These are phyloP conservation scores for Ganoderma meredithae DNA, from an alignment of 1,284 basidiomycete species.

Conservation along the genomic window DNA sequence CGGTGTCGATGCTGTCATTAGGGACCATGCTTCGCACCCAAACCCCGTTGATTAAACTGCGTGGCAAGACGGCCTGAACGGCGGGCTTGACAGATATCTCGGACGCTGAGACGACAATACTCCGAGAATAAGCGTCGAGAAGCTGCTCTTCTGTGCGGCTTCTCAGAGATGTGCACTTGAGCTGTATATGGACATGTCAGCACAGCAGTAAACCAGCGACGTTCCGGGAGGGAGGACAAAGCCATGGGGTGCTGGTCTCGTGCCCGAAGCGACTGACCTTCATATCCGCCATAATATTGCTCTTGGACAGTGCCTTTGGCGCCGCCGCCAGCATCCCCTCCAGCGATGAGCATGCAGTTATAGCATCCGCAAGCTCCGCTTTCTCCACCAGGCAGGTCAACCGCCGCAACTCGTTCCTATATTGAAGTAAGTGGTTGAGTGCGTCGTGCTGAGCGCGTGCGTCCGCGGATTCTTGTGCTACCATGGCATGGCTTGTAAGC, in stretches of 20 bases:
- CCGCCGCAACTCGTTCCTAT: slow-evolving; percentile 51
- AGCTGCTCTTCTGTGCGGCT: slow-evolving; percentile 76
- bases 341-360: slow-evolving; percentile 49
- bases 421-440: slow-evolving; percentile 60
- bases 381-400: slow-evolving; percentile 54
- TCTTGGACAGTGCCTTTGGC: slow-evolving; percentile 59
- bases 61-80: slow-evolving; percentile 58
- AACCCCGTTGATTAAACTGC: slow-evolving; percentile 1
- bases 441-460: slow-evolving; percentile 57
- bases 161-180: slow-evolving; percentile 58
- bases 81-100: slow-evolving; percentile 57
- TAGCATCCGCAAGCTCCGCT: slow-evolving; percentile 70
- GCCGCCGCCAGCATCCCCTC: slow-evolving; percentile 53
- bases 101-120: slow-evolving; percentile 58
- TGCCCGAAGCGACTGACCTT: slow-evolving; percentile 52
- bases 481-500: slow-evolving; percentile 61
- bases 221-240: neutral
- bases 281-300: slow-evolving; percentile 61
- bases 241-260: neutral
- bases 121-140: slow-evolving; percentile 68
- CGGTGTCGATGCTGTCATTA: slow-evolving; percentile 65
- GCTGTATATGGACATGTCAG: slow-evolving; percentile 46
- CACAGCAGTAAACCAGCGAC: slow-evolving; percentile 3
- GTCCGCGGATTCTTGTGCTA: slow-evolving; percentile 67
- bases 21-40: slow-evolving; percentile 12